Evolutionary conservation across 306 rosid genomes (phyloP).

Genomic region (Vigna hirtella): DNA sequence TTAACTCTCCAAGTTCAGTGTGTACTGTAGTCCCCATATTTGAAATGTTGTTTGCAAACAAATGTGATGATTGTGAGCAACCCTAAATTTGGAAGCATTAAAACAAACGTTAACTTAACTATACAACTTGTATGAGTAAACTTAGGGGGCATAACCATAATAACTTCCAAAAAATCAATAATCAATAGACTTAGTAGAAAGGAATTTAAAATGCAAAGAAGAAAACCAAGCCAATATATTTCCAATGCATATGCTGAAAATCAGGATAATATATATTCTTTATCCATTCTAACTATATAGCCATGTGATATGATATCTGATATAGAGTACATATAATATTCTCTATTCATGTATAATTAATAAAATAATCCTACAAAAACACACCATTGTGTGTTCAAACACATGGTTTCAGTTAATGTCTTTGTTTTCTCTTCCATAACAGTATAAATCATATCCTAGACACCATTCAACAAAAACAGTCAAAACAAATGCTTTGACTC

Average conservation of each 20-base stretch:
- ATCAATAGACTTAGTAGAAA: constrained; percentile 26
- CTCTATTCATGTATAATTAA: no score
- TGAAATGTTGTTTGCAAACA: constrained; percentile 90
- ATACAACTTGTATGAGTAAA: constrained; percentile 27
- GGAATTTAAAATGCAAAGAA: constrained; percentile 18
- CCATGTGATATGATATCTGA: no score
- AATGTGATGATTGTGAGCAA: constrained; percentile 89
- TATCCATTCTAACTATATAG: no score
- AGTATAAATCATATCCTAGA: constrained; percentile 9
- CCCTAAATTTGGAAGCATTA: constrained; percentile 67
- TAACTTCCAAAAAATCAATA: constrained; percentile 23
- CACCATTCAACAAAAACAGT: constrained; percentile 20
- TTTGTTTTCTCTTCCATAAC: no score
- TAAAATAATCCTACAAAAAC: no score
- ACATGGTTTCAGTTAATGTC: no score
- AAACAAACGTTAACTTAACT: constrained; percentile 34
- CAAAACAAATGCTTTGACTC: constrained; percentile 7
- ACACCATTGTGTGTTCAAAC: no score
- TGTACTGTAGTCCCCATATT: constrained; percentile 80
- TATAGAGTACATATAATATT: no score
- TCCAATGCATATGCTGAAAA: neutral
- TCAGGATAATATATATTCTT: no score
- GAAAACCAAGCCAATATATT: constrained; percentile 30
- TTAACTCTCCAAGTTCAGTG: constrained; percentile 91
- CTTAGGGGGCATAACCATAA: constrained; percentile 15